Conservation (phyloP, 305 asterid genomes). For the Euphrasia arctica region DNA sequence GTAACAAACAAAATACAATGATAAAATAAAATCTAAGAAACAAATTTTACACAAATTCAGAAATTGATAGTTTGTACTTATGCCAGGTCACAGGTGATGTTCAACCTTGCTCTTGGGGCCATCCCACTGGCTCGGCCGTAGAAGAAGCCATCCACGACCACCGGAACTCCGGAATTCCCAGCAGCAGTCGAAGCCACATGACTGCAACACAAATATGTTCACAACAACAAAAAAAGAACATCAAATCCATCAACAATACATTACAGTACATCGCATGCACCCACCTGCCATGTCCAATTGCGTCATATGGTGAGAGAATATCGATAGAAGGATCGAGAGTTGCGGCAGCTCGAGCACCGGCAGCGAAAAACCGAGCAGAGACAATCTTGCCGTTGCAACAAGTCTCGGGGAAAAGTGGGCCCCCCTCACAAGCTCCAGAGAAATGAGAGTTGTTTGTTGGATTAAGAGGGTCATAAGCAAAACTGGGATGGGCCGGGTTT, state of each 20-base stretch:
- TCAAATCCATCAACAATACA: neutral
- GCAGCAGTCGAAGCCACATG: constrained; percentile 97
- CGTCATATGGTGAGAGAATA: constrained; percentile 72
- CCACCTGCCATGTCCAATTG: constrained; percentile 90
- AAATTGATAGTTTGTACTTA: too few species aligned
- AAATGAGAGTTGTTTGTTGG: constrained; percentile 48
- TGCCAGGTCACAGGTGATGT: neutral
- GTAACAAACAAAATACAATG: neutral
- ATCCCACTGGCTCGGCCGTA: constrained; percentile 90
- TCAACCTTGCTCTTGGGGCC: constrained; percentile 91
- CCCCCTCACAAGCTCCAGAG: constrained; percentile 67
- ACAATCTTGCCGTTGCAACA: constrained; percentile 82
- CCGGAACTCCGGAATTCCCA: constrained; percentile 85
- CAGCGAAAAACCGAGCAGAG: constrained; percentile 79
- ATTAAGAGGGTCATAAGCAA: constrained; percentile 53
- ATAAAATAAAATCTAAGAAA: too few species aligned
- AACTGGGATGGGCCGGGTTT: constrained; percentile 73
- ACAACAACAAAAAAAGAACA: neutral
- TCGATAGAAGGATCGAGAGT: constrained; percentile 55
- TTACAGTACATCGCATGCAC: neutral
- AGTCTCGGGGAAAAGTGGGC: constrained; percentile 59
- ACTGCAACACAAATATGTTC: constrained; percentile 35
- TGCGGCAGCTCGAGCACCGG: constrained; percentile 60
- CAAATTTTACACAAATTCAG: neutral
- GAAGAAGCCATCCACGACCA: constrained; percentile 76